phyloP scores from a whole-genome alignment of 352 stramenopile species.

The Phytopythium helicoides region DNA sequence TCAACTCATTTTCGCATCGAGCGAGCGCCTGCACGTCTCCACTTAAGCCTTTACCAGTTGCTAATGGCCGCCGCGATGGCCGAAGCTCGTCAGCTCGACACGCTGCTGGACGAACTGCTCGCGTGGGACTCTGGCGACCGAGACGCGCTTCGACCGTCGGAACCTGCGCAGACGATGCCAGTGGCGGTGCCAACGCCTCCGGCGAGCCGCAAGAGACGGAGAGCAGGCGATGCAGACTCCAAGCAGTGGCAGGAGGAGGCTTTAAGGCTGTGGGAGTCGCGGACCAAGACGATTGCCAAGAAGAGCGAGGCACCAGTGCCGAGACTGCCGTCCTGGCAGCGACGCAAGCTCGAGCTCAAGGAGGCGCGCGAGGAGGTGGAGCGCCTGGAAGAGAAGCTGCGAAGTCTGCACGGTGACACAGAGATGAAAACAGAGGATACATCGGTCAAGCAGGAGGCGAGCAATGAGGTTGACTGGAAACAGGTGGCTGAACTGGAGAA shows the following conservation, averaged over 20 bases:
- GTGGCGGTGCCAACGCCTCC: no score
- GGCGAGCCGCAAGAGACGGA: no score
- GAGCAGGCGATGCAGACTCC: not conserved
- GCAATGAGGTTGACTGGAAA: not conserved
- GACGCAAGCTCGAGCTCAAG: slow-evolving; percentile 4
- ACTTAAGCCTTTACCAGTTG: no score
- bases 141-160: no score
- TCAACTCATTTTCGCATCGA: no score
- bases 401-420: not conserved
- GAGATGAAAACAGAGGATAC: not conserved
- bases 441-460: not conserved
- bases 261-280: not conserved
- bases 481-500: not conserved
- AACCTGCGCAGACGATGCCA: no score
- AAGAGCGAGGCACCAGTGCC: not conserved
- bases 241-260: slow-evolving; percentile 5
- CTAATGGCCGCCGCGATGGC: no score
- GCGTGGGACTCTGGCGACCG: no score
- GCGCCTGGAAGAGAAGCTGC: not conserved
- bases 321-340: slow-evolving; percentile 1
- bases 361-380: not conserved
- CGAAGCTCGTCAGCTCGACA: no score
- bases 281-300: not conserved
- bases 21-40: no score
- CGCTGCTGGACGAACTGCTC: no score